These are phyloP conservation scores for Colletotrichum truncatum DNA, from an alignment of 2,329 filamentous ascomycete species.

Conservation along the genomic window DNA sequence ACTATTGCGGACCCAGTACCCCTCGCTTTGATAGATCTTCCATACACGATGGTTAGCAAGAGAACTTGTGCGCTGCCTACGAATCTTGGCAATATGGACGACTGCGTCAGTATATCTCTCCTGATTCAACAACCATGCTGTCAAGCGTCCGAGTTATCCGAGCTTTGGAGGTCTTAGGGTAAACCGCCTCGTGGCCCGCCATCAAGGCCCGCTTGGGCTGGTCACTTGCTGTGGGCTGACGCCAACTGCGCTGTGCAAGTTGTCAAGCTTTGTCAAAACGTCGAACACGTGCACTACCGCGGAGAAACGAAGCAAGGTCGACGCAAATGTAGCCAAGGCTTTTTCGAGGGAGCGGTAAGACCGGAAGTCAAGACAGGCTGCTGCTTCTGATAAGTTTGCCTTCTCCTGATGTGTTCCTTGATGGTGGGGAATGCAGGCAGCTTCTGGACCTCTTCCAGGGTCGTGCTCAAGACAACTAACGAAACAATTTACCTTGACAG, in stretches of 20 bases:
- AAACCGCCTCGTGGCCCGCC: neutral
- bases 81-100: too few relatives aligned
- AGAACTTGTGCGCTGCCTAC: neutral
- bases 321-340: neutral
- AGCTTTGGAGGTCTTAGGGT: neutral
- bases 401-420: neutral
- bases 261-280: too few relatives aligned
- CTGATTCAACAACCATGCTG: slow-evolving; percentile 6
- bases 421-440: neutral
- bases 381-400: neutral
- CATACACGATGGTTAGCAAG: neutral
- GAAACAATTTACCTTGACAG: neutral
- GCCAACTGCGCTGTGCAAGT: neutral
- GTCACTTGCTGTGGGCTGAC: neutral
- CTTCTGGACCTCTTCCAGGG: neutral
- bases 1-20: neutral
- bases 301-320: neutral
- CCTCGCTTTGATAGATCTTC: neutral
- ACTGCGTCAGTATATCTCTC: too few relatives aligned
- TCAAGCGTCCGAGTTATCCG: neutral
- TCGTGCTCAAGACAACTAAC: neutral
- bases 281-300: neutral
- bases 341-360: neutral
- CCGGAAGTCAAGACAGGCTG: neutral
- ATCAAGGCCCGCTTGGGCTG: neutral